These are phyloP conservation scores for Cladorrhinum sp. DNA, from an alignment of 2,329 filamentous ascomycete genomes.

Conservation along the genomic window DNA sequence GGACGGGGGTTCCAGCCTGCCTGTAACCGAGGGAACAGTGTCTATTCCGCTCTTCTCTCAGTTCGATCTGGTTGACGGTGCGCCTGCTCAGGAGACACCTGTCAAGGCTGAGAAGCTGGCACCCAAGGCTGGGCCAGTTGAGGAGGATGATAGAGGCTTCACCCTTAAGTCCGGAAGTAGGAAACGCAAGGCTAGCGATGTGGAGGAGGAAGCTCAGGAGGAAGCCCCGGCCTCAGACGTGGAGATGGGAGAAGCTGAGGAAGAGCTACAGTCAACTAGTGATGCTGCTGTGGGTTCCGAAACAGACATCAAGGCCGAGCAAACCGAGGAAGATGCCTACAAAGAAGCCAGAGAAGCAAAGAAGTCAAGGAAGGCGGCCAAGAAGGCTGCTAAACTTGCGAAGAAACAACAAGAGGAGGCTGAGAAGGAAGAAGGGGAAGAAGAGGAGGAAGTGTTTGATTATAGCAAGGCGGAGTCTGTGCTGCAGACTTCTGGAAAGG, in stretches of 20 bases:
- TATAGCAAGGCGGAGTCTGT: conserved; percentile 36
- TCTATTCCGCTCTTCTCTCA: conserved; percentile 48
- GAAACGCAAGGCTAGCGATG: conserved; percentile 46
- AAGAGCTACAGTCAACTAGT: neutral
- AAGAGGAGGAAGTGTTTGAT: conserved; percentile 35
- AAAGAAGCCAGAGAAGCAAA: conserved; percentile 17
- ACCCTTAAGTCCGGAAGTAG: conserved; percentile 50
- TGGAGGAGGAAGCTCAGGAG: conserved; percentile 11
- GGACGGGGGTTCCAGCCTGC: conserved; percentile 35
- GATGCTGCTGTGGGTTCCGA: conserved; percentile 18
- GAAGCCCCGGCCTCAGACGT: conserved; percentile 15
- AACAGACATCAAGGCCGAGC: conserved; percentile 17
- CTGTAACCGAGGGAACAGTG: conserved; percentile 26
- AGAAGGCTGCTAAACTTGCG: conserved; percentile 1
- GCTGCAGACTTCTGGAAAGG: conserved; percentile 29
- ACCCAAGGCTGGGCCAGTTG: conserved; percentile 13
- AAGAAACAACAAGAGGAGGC: conserved; percentile 1
- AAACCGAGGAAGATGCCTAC: conserved; percentile 13
- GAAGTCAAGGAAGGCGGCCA: conserved; percentile 12
- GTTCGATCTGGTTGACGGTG: conserved; percentile 34
- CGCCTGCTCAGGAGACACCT: conserved; percentile 27
- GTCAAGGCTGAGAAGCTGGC: conserved; percentile 25
- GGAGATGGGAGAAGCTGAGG: conserved; percentile 17
- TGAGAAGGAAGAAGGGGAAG: conserved; percentile 22
- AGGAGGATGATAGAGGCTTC: conserved; percentile 50